Evolutionary conservation across 1,139 yeast species (phyloP).

Genomic region (Kodamaea derodonti): DNA sequence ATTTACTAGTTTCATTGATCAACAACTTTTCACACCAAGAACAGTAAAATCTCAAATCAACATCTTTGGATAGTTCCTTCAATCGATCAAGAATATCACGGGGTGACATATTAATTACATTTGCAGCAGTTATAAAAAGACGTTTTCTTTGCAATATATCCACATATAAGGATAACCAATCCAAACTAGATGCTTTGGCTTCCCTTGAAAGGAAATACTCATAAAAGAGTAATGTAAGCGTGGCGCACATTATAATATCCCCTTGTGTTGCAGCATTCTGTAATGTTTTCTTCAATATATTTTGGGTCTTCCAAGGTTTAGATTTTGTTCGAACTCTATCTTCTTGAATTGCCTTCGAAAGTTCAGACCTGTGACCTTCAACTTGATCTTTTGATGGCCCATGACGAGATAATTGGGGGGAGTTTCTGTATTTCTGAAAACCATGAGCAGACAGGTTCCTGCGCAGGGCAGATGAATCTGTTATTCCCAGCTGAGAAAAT

Average conservation of each 20-base stretch:
- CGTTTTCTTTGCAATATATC: conserved; percentile 51
- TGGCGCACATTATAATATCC: conserved; percentile 59
- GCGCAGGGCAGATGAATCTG: background rate
- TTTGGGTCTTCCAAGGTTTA: conserved; percentile 32
- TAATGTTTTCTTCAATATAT: conserved; percentile 39
- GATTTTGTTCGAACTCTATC: conserved; percentile 6
- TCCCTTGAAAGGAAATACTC: conserved; percentile 22
- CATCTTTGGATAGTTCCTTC: conserved; percentile 47
- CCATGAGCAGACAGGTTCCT: background rate
- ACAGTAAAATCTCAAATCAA: conserved; percentile 64
- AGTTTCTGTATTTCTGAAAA: background rate
- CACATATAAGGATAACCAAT: conserved; percentile 57
- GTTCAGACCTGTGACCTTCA: conserved; percentile 17
- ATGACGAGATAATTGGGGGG: background rate
- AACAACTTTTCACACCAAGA: conserved; percentile 62
- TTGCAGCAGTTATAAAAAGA: conserved; percentile 56
- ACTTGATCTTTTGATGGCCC: background rate
- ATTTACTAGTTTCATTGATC: conserved; percentile 57
- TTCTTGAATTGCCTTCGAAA: conserved; percentile 29
- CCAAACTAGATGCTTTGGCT: conserved; percentile 33
- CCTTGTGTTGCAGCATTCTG: conserved; percentile 61
- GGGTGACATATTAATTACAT: conserved; percentile 50
- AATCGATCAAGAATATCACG: conserved; percentile 34
- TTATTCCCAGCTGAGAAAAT: background rate
- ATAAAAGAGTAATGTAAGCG: conserved; percentile 56